Conservation (phyloP, 176 grass and related monocot genomes). For the Coix lacrymajobi region DNA sequence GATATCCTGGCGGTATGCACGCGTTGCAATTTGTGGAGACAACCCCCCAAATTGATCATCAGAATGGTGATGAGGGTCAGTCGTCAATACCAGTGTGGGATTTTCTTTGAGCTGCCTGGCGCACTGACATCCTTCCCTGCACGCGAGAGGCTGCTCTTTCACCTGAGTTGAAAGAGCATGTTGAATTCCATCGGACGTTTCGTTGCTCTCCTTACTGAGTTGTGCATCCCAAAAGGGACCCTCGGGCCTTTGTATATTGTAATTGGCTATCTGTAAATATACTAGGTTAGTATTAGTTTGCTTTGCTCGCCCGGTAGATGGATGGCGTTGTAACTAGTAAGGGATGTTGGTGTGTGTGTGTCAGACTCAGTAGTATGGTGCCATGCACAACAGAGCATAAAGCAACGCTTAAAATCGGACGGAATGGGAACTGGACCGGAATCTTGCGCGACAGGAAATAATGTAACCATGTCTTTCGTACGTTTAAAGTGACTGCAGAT, state of each 20-base stretch:
- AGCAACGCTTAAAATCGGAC: neutral
- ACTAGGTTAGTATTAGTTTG: slow-evolving; percentile 4
- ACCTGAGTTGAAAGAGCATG: neutral
- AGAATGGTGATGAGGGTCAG: slow-evolving; percentile 59
- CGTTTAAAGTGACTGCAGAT: too few species aligned
- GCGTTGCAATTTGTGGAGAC: slow-evolving; percentile 54
- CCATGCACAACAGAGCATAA: neutral
- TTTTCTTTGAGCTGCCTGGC: slow-evolving; percentile 52
- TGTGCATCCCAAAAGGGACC: neutral
- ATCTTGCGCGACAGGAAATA: too few species aligned
- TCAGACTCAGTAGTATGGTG: too few species aligned
- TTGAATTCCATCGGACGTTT: neutral
- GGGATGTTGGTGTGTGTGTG: neutral
- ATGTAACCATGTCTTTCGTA: too few species aligned
- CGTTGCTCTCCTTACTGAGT: neutral
- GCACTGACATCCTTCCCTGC: neutral
- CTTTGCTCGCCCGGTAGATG: neutral
- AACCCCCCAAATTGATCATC: slow-evolving; percentile 46
- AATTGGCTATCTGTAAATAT: neutral
- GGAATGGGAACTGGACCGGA: too few species aligned
- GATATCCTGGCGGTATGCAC: slow-evolving; percentile 65
- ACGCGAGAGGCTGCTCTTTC: neutral
- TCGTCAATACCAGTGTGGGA: slow-evolving; percentile 83
- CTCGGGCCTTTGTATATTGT: neutral
- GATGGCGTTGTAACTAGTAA: neutral